Percentiles rank a stretch among this genome's conserved stretches.
Evolutionary conservation across 2,329 filamentous ascomycete genomes (phyloP).

Genomic region (Phaeosphaeriaceae sp.): DNA sequence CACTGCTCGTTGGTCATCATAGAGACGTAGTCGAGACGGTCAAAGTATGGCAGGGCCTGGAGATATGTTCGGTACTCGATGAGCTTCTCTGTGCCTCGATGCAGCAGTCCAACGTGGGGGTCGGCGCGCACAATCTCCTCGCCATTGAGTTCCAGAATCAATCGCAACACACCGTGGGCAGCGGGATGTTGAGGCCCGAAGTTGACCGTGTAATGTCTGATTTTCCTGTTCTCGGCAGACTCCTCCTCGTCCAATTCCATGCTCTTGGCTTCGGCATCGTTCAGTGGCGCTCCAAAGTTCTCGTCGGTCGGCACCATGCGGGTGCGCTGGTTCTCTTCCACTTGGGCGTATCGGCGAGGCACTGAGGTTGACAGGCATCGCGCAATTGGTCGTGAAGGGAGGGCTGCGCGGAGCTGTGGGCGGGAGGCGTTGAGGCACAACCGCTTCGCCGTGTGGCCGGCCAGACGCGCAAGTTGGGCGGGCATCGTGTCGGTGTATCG

Average conservation of each 20-base stretch:
- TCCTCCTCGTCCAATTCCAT: slow-evolving; percentile 52
- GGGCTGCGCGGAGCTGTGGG: slow-evolving; percentile 47
- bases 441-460: slow-evolving; percentile 73
- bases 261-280: slow-evolving; percentile 55
- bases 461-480: slow-evolving; percentile 73
- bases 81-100: slow-evolving; percentile 98
- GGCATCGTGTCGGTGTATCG: slow-evolving; percentile 64
- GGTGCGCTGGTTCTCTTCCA: slow-evolving; percentile 58
- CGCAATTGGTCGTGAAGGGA: slow-evolving; percentile 54
- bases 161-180: slow-evolving; percentile 94
- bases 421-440: slow-evolving; percentile 64
- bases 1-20: slow-evolving; percentile 99
- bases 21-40: slow-evolving; percentile 97
- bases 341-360: slow-evolving; percentile 68
- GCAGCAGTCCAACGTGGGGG: slow-evolving; percentile 94
- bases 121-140: slow-evolving; percentile 97
- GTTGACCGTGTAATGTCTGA: slow-evolving; percentile 99
- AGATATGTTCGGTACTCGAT: slow-evolving; percentile 99
- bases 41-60: slow-evolving; percentile 97
- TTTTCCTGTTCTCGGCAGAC: slow-evolving; percentile 73
- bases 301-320: slow-evolving; percentile 71
- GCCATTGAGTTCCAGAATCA: slow-evolving; percentile 97
- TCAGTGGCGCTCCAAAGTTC: slow-evolving; percentile 63
- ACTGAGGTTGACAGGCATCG: slow-evolving; percentile 72
- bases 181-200: slow-evolving; percentile 98